Percentiles rank a stretch among this genome's conserved stretches.
phyloP scores from a whole-genome alignment of 805 yeast species.

The Ogataea ganodermae region DNA sequence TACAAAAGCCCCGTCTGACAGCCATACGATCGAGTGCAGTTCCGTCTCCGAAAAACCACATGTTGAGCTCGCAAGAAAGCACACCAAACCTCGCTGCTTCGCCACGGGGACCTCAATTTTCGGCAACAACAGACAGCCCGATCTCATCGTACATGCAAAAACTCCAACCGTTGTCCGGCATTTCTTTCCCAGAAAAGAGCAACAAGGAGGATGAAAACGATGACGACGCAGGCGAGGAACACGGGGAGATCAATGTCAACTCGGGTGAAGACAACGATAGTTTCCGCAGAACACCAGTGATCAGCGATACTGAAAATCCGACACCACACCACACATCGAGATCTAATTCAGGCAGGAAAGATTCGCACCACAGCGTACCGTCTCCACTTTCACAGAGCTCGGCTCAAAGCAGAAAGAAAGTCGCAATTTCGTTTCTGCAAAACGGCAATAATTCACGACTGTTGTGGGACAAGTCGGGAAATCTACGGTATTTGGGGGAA shows the following conservation, averaged over 20 bases:
- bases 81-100: neutral
- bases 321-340: neutral
- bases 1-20: neutral
- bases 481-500: slow-evolving; percentile 43
- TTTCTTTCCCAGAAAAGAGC: neutral
- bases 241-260: neutral
- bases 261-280: too few species aligned
- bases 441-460: slow-evolving; percentile 33
- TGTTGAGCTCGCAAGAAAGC: neutral
- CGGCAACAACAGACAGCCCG: slow-evolving; percentile 3
- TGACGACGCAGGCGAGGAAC: neutral
- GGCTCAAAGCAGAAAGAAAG: neutral
- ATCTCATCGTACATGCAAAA: slow-evolving; percentile 6
- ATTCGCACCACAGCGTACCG: neutral
- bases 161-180: slow-evolving; percentile 2
- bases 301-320: neutral
- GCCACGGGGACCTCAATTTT: neutral
- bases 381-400: neutral
- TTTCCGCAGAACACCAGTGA: neutral
- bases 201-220: neutral
- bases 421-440: slow-evolving; percentile 14
- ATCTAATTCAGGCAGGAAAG: neutral
- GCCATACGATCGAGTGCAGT: slow-evolving; percentile 1
- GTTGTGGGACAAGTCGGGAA: slow-evolving; percentile 39
- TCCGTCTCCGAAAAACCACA: neutral